These are phyloP conservation scores for Sclerotiophoma versabilis DNA, from an alignment of 2,329 filamentous ascomycete species.

Conservation along the genomic window DNA sequence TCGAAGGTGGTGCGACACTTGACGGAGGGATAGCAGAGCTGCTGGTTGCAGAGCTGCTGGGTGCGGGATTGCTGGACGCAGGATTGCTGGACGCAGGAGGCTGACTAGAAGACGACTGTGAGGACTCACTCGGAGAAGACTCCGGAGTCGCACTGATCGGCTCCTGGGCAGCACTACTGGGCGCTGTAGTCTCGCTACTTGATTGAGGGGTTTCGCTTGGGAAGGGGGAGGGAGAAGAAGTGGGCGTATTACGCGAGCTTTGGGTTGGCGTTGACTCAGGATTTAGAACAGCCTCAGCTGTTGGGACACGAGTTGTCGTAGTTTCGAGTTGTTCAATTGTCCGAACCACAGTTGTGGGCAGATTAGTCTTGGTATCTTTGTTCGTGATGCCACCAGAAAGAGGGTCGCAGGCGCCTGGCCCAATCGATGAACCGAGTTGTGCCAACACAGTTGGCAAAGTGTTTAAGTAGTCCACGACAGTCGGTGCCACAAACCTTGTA, in stretches of 20 bases:
- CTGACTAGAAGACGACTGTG: conserved; percentile 6
- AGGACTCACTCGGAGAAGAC: conserved; percentile 12
- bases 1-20: conserved; percentile 12
- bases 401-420: conserved; percentile 45
- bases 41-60: not conserved
- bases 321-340: conserved; percentile 10
- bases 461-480: conserved; percentile 43
- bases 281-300: conserved; percentile 5
- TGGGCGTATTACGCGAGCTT: conserved; percentile 10
- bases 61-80: not conserved
- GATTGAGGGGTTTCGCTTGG: conserved; percentile 24
- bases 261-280: not conserved
- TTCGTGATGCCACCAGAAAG: conserved; percentile 21
- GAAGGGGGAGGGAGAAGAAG: conserved; percentile 8
- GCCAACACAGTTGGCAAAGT: conserved; percentile 33
- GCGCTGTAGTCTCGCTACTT: conserved; percentile 16
- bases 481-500: conserved; percentile 30
- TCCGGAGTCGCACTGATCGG: conserved; percentile 14
- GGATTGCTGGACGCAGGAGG: not conserved
- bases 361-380: conserved; percentile 12
- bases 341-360: conserved; percentile 11
- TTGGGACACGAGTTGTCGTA: conserved; percentile 1
- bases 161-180: conserved; percentile 16
- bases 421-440: conserved; percentile 41
- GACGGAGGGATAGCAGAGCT: not conserved